Conservation (phyloP, 2,329 filamentous ascomycete species). For the Dactylellina sp. region DNA sequence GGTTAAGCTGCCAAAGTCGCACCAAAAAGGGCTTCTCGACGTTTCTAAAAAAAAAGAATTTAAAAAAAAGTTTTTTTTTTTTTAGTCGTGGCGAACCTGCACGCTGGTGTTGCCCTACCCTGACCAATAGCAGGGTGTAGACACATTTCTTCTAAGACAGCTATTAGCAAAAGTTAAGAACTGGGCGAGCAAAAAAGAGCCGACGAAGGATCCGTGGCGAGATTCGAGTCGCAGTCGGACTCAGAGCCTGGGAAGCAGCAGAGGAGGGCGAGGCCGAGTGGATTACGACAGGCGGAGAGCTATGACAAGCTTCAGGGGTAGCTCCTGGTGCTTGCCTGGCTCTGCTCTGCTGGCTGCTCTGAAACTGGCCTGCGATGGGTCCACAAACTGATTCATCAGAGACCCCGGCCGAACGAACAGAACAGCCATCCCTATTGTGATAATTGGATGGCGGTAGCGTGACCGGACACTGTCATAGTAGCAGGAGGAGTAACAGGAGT, state of each 20-base stretch:
- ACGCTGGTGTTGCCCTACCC: slow-evolving; percentile 33
- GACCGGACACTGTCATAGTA: no score
- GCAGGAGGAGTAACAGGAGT: no score
- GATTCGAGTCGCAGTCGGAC: neutral
- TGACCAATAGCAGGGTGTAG: slow-evolving; percentile 1
- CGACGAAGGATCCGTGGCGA: slow-evolving; percentile 4
- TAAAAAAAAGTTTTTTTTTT: slow-evolving; percentile 14
- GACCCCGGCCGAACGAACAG: no score
- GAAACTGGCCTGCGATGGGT: slow-evolving; percentile 27
- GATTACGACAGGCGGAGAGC: neutral
- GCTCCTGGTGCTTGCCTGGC: neutral
- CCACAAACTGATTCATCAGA: slow-evolving; percentile 6
- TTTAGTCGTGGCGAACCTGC: slow-evolving; percentile 9
- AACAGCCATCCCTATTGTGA: slow-evolving; percentile 7
- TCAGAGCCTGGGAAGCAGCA: neutral
- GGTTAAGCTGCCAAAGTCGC: slow-evolving; percentile 20
- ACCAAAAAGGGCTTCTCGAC: slow-evolving; percentile 38
- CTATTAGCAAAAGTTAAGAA: no score
- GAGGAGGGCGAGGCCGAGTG: no score
- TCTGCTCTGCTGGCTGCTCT: slow-evolving; percentile 3
- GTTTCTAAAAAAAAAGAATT: slow-evolving; percentile 33
- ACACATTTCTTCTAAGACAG: slow-evolving; percentile 5
- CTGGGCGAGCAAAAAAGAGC: no score
- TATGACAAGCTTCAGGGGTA: slow-evolving; percentile 35
- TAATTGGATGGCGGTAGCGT: neutral